A percentile compares a stretch with the other conserved stretches of the same genome.
Evolutionary conservation across 1,284 basidiomycete genomes (phyloP).

Genomic region (Mycena citricolor): DNA sequence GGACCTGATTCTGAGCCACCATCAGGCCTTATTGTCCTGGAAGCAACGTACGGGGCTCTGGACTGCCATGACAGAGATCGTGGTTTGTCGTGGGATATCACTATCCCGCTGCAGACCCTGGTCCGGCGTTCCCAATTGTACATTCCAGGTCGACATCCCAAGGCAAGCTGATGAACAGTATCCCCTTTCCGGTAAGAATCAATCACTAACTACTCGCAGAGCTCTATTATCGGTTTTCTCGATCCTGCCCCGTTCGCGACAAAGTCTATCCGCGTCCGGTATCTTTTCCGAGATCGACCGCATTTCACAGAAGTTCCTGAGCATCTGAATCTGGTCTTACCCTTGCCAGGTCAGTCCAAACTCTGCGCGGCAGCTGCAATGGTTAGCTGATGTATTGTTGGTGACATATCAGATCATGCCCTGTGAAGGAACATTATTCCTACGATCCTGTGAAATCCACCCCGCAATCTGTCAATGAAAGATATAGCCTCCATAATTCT

Average conservation of each 20-base stretch:
- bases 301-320: slow-evolving; percentile 82
- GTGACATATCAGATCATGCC: slow-evolving; percentile 29
- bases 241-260: slow-evolving; percentile 69
- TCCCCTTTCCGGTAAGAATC: slow-evolving; percentile 3
- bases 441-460: slow-evolving; percentile 10
- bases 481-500: slow-evolving; percentile 21
- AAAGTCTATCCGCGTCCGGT: slow-evolving; percentile 72
- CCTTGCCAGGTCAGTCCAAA: slow-evolving; percentile 63
- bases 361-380: too few relatives aligned
- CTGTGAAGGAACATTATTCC: slow-evolving; percentile 4
- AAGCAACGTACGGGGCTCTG: slow-evolving; percentile 66
- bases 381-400: slow-evolving; percentile 22
- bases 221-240: slow-evolving; percentile 71
- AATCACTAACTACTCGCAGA: slow-evolving; percentile 41
- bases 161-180: slow-evolving; percentile 38
- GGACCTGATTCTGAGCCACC: too few relatives aligned
- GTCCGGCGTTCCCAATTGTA: slow-evolving; percentile 78
- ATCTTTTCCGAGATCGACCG: slow-evolving; percentile 71
- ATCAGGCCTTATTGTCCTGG: slow-evolving; percentile 70
- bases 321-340: slow-evolving; percentile 67
- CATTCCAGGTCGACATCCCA: slow-evolving; percentile 72
- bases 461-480: slow-evolving; percentile 19
- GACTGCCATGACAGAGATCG: slow-evolving; percentile 50
- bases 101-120: slow-evolving; percentile 78
- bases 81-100: slow-evolving; percentile 72